Base-by-base conservation (phyloP, 306 rosid species). In the Purshia tridentata region DNA sequence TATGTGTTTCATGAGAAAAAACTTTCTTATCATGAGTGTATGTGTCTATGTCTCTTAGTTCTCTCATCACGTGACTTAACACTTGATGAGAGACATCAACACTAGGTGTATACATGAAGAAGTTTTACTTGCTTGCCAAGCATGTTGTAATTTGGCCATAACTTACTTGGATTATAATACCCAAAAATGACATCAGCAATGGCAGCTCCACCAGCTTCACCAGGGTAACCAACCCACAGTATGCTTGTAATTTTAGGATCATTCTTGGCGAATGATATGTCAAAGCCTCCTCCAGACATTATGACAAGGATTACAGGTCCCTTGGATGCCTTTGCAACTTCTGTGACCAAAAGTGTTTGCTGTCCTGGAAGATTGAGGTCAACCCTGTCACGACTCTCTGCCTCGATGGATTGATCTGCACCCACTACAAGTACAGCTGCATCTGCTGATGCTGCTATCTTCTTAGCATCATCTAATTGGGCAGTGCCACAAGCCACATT, bases 141-240 rank as follows among this genome's bases (percentile, higher is more conserved):
- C 35, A 29, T 29, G 0, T 29, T 29, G 35, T 29, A 29, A 2
- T 29, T 29, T 29, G 35, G 35, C 35, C 35, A 45, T 3, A 20
- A 73, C 97, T 84, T 84, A 94, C 99, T 80, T 76, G 99, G 99
- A 84, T 94, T 94, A 59, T 50, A 84, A 57, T 29, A 78, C 12
- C 99, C 99, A 23, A 94, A 94, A 72, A 91, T 81, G n/a, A 91
- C 88, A 81, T 94, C 99, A 49, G 99, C 90, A 14, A 94, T 79
- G 78, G 98, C 97, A 52, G 98, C 96, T 80, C 99, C 99, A 63
- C 99, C 99, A 9, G 99, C 99, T 84, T 94, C 96, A 50, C 99
- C 99, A 0, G 99, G 99, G 84, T 88, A 94, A 46, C 99, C 99
- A 70, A 94, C 91, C 99, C 99, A 94, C 4, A 94, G 85, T 74